Evolutionary conservation across 2,329 filamentous ascomycete species (phyloP).

Genomic region (Cryphonectria parasitica): DNA sequence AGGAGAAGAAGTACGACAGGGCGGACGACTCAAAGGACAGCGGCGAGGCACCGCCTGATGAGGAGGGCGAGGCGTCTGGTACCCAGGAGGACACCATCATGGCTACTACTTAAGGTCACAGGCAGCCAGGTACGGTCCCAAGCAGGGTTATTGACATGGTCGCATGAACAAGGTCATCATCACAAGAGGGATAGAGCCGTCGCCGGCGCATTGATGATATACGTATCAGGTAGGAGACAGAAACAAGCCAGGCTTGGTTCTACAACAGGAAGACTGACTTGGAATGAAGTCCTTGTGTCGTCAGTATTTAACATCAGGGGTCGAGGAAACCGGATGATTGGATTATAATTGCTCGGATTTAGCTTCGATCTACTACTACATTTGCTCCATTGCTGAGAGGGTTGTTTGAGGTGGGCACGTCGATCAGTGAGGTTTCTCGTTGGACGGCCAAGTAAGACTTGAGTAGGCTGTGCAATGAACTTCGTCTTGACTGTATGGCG

Average conservation of each 20-base stretch:
- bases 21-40: constrained; percentile 39
- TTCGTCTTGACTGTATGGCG: not conserved
- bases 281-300: not conserved
- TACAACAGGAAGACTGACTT: not conserved
- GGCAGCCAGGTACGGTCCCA: not conserved
- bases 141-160: not conserved
- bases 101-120: constrained; percentile 14
- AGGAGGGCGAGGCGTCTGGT: constrained; percentile 18
- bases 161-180: not conserved
- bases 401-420: not conserved
- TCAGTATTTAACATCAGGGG: not conserved
- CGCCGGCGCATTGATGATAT: not conserved
- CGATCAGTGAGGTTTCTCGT: not conserved
- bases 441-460: not conserved
- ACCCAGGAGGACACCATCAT: constrained; percentile 30
- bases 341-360: not conserved
- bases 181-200: not conserved
- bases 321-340: not conserved
- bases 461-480: not conserved
- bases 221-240: not conserved
- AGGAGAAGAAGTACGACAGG: constrained; percentile 40
- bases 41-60: constrained; percentile 33
- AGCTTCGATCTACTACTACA: not conserved
- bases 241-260: too few relatives aligned
- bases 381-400: not conserved